Percentiles rank a stretch among this genome's conserved stretches.
These are phyloP conservation scores for Scutellaria baicalensis DNA, from an alignment of 257 asterid genomes.

Conservation along the genomic window DNA sequence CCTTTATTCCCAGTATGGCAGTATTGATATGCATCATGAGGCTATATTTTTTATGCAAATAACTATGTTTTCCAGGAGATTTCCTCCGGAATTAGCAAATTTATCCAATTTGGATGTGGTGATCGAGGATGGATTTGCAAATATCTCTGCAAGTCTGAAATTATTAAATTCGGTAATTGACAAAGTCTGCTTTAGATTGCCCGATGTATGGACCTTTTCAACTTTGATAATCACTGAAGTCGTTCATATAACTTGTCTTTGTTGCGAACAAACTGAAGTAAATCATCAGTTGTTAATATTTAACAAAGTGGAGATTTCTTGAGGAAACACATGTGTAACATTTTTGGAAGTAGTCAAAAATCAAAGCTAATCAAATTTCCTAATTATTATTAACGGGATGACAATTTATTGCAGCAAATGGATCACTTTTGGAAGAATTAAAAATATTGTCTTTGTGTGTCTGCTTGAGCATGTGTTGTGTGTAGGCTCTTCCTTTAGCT, in stretches of 20 bases:
- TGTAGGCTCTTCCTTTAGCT: no score
- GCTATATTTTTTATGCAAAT: constrained; percentile 2
- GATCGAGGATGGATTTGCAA: constrained; percentile 76
- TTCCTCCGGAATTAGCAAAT: constrained; percentile 66
- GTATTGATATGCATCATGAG: background rate
- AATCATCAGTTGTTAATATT: background rate
- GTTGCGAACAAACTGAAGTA: background rate
- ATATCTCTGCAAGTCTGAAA: constrained; percentile 55
- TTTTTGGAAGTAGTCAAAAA: background rate
- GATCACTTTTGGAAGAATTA: background rate
- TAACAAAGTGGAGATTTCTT: background rate
- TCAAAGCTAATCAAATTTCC: background rate
- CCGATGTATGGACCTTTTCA: background rate
- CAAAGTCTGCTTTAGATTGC: background rate
- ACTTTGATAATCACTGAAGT: background rate
- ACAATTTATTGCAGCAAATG: background rate
- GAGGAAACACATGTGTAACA: background rate
- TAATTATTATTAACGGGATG: background rate
- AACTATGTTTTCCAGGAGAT: constrained; percentile 48
- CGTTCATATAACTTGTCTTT: background rate
- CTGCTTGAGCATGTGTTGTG: background rate
- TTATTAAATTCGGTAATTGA: constrained; percentile 55
- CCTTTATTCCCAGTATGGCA: no score
- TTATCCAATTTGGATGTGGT: constrained; percentile 65
- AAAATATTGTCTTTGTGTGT: background rate